Conservation (phyloP, 495 filamentous ascomycete genomes). For the Hyaloscypha hepaticicola region DNA sequence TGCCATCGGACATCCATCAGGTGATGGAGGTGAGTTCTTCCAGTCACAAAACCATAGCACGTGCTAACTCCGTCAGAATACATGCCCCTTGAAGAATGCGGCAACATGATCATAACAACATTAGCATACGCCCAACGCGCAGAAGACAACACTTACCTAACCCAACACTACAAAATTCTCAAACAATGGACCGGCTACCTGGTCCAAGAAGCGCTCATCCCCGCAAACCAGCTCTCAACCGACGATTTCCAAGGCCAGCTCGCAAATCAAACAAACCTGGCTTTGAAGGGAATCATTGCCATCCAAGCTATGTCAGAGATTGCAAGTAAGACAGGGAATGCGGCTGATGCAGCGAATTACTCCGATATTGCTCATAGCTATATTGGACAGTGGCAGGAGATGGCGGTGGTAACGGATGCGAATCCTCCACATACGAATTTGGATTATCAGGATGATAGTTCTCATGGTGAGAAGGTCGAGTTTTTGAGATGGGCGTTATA, state of each 20-base stretch:
- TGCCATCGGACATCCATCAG: conserved; percentile 82
- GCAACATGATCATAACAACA: conserved; percentile 93
- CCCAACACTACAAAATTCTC: conserved; percentile 67
- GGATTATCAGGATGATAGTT: conserved; percentile 41
- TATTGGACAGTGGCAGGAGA: conserved; percentile 71
- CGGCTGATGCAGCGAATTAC: conserved; percentile 60
- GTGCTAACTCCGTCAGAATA: conserved; percentile 60
- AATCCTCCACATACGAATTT: conserved; percentile 71
- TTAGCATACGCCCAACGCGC: conserved; percentile 56
- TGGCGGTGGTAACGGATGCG: conserved; percentile 68
- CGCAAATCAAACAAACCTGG: conserved; percentile 89
- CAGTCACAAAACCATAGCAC: background rate
- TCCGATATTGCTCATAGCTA: conserved; percentile 68
- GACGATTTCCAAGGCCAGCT: conserved; percentile 93
- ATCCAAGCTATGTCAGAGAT: conserved; percentile 89
- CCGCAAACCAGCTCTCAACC: conserved; percentile 83
- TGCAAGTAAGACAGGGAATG: conserved; percentile 59
- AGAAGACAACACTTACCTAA: conserved; percentile 42
- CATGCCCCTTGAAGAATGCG: conserved; percentile 95
- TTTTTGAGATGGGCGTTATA: background rate
- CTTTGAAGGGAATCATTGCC: conserved; percentile 92
- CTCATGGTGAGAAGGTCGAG: conserved; percentile 42
- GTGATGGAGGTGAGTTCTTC: conserved; percentile 39
- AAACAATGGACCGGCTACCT: conserved; percentile 87
- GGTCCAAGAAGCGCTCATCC: conserved; percentile 76